Percentiles rank a stretch among this genome's conserved stretches.
These are phyloP conservation scores for Thalassiosira profunda DNA, from an alignment of 108 stramenopile genomes.

Conservation along the genomic window DNA sequence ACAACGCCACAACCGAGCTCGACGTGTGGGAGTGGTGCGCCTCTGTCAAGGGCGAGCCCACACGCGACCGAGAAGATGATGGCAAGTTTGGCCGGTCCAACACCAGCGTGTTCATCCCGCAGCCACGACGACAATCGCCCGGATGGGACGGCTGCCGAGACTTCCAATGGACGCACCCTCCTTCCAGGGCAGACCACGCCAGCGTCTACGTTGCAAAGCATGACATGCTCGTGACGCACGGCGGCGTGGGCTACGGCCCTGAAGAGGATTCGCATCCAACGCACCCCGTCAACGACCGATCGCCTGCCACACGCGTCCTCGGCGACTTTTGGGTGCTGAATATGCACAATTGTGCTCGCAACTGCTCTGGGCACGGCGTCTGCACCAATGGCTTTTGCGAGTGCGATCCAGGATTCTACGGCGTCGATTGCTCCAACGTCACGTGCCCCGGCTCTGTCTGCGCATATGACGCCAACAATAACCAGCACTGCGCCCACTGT, in stretches of 20 bases:
- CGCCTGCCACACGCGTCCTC: constrained; percentile 48
- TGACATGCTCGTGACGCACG: constrained; percentile 69
- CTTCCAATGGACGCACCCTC: constrained; percentile 60
- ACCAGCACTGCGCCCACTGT: constrained; percentile 78
- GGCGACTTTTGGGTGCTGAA: constrained; percentile 77
- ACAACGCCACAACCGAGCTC: constrained; percentile 41
- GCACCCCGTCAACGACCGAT: constrained; percentile 6
- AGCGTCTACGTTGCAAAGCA: constrained; percentile 43
- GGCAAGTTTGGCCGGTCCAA: too few species aligned
- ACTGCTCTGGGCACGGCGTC: constrained; percentile 78
- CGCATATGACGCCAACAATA: constrained; percentile 62
- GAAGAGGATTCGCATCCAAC: constrained; percentile 41
- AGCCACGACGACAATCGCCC: constrained; percentile 71
- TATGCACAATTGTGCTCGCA: constrained; percentile 63
- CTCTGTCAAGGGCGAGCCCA: constrained; percentile 71
- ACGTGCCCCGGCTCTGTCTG: constrained; percentile 90
- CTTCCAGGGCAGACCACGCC: constrained; percentile 64
- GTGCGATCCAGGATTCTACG: constrained; percentile 83
- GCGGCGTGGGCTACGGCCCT: constrained; percentile 62
- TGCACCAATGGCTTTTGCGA: constrained; percentile 81
- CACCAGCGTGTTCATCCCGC: constrained; percentile 57
- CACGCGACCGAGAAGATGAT: constrained; percentile 38
- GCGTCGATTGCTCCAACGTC: constrained; percentile 83
- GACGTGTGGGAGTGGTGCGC: constrained; percentile 71
- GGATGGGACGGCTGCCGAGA: constrained; percentile 94